Evolutionary conservation across 345 rosid species (phyloP), one percentile per base, ranked within the genome.

Genomic region (Raphanus raphanistrum): DNA sequence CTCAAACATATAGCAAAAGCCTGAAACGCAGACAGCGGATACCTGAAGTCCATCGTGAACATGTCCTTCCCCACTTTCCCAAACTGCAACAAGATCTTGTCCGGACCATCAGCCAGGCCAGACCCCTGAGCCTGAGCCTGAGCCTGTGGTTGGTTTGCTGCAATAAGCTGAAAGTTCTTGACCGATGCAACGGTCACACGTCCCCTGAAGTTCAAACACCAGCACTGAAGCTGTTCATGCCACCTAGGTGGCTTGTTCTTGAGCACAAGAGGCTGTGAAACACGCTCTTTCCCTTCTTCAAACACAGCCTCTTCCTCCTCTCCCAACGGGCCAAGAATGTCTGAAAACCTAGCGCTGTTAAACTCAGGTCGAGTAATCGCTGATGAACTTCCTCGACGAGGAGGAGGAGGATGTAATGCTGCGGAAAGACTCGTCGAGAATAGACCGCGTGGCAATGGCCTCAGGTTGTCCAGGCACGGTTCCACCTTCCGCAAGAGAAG

Each of bases 191-290:
- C 97, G 0, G 98, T 92, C 63, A 94, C 98, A 71, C 97, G 85
- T 79, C 98, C 98, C 4, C 93, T 88, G 71, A 94, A 94, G 80
- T 94, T 94, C 12, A 94, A 85, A 83, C 98, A 92, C 98, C 98
- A 94, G 71, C 98, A 94, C 48, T 94, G 98, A 81, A 94, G 79
- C 87, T 94, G 98, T 38, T 94, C 98, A 0, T 92, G 98, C 98
- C 98, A 94, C 76, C 97, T 88, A 0, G 98, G 98, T 1, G 92
- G 91, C 73, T 94, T 94, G 84, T 94, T 94, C 26, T 85, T 78
- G 16, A 94, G 94, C 69, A 92, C 72, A 68, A 92, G 72, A 0
- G 97, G 92, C 0, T 91, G 90, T 7, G 35, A 31, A 65, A 43
- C 15, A 55, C 84, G 79, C 66, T 88, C 92, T 80, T 94, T 92